Percentiles rank a stretch among this genome's conserved stretches.
Conservation (phyloP, 345 rosid genomes). For the Pugionium cornutum region DNA sequence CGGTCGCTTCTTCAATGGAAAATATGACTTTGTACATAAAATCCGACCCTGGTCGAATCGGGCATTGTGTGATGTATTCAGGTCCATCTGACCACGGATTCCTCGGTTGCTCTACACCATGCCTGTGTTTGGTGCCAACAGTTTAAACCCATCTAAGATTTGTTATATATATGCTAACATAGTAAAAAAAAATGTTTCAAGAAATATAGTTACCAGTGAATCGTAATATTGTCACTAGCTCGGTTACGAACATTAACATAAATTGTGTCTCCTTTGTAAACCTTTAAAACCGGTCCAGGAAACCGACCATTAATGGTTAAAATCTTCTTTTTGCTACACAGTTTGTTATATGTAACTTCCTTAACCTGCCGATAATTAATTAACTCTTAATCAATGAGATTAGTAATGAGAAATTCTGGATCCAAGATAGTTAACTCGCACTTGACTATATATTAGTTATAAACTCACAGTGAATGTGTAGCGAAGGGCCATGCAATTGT, state of each 20-base stretch:
- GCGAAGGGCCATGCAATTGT: conserved; percentile 16
- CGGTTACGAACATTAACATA: conserved; percentile 51
- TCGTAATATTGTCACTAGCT: conserved; percentile 49
- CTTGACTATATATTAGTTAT: not conserved
- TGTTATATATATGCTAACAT: too few species aligned
- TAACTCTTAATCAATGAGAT: not conserved
- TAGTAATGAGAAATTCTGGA: too few species aligned
- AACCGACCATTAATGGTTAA: conserved; percentile 45
- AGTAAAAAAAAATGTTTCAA: too few species aligned
- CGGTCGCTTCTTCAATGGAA: conserved; percentile 39
- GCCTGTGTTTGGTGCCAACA: conserved; percentile 34
- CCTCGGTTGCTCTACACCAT: conserved; percentile 45
- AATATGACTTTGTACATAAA: conserved; percentile 35
- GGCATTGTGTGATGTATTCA: conserved; percentile 45
- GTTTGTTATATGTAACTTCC: conserved; percentile 37
- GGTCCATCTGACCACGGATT: conserved; percentile 54
- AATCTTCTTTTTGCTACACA: conserved; percentile 47
- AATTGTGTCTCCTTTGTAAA: conserved; percentile 43
- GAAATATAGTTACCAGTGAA: conserved; percentile 48
- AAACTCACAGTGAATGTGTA: conserved; percentile 30
- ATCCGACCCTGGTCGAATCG: conserved; percentile 39
- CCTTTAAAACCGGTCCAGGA: conserved; percentile 50
- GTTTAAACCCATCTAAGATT: too few species aligned
- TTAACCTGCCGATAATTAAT: conserved; percentile 31
- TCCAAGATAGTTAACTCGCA: not conserved